Base-by-base conservation (phyloP, 2,329 filamentous ascomycete species). In the Lithohypha guttulata region DNA sequence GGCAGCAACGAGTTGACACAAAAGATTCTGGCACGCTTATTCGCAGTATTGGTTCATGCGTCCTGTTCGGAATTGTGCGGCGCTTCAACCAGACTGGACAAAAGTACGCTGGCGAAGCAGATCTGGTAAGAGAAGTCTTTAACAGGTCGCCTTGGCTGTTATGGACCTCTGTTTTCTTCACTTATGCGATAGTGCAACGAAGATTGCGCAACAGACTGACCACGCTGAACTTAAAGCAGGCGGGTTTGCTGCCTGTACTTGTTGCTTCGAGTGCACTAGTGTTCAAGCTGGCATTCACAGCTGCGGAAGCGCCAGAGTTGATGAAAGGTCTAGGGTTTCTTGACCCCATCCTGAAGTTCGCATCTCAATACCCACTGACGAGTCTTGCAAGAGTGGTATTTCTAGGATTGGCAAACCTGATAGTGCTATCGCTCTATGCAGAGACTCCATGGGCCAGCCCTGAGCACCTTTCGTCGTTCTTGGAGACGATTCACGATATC, bases 71-170 rank as follows among this genome's bases (percentile, higher is more conserved):
- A 23, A 52, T 93, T 2, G 64, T 77, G 25, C 69, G 84, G 29
- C 73, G 81, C 41, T 98, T 89, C 89, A 96, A 96, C 55, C 91
- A 96, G 59, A 96, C 91, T 0, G 91, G 91, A 3, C 89, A 96
- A 56, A 98, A 98, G 59, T 87, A 85, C 52, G 81, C 91, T 1
- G 87, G 87, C n/a, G 81, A 80, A 26, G 77, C 85, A 18, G 91
- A 96, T 53, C 83, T 96, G 31, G 82, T 83, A 46, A 84, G 81
- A 43, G 66, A 60, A 4, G 81, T 84, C 53, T 66, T 93, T 39
- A 64, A 71, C 11, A 64, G 70, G 0, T 71, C 84, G 41, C 77
- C 77, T 2, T 58, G 66, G 19, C 54, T 82, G 0, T 72, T 98
- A 3, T 98, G 91, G 91, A 50, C 59, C 2, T 61, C 93, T 7